Base-by-base conservation (phyloP, 345 rosid genomes). In the Salix caprea region DNA sequence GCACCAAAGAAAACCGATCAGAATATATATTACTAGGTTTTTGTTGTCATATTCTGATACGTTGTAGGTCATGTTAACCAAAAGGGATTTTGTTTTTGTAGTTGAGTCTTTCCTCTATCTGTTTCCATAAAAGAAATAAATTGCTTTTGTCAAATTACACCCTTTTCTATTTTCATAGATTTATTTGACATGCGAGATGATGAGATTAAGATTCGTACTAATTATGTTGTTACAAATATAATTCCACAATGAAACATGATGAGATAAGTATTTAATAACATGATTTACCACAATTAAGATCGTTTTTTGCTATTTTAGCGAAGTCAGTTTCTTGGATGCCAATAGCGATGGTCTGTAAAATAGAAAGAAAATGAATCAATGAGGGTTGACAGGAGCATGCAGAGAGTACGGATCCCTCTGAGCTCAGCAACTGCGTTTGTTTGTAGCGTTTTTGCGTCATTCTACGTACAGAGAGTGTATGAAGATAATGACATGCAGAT, bases 361-460 rank as follows among this genome's bases (percentile, higher is more conserved):
- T 26, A 19, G 34, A 80, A 6, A 7, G 40, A 77, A 9, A 6
- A 34, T 34, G 0, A 39, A 71, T 61, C n/a, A 12, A 64, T 12
- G 14, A 73, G 79, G 48, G 82, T 86, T 84, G 88, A 87, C 90
- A 84, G 74, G 37, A 62, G 50, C 23, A 44, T 73, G 70, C 84
- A 74, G 42, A 40, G 44, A 40, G 44, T 0, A 40, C 71, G 79
- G 34, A 32, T 32, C 67, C 23, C 24, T 67, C 23, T 79, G 80
- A 86, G 80, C 76, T 88, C 88, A 83, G 84, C 88, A 81, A 76
- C 84, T 70, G 73, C 82, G 85, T 76, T 77, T 46, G 60, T 74
- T 79, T 65, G 82, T 54, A 9, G 75, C 77, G 23, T 73, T 39
- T 76, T 39, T 13, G 7, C 71, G 67, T 75, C 74, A 74, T 84